Conservation (phyloP, 345 rosid genomes). For the Pistacia atlantica region DNA sequence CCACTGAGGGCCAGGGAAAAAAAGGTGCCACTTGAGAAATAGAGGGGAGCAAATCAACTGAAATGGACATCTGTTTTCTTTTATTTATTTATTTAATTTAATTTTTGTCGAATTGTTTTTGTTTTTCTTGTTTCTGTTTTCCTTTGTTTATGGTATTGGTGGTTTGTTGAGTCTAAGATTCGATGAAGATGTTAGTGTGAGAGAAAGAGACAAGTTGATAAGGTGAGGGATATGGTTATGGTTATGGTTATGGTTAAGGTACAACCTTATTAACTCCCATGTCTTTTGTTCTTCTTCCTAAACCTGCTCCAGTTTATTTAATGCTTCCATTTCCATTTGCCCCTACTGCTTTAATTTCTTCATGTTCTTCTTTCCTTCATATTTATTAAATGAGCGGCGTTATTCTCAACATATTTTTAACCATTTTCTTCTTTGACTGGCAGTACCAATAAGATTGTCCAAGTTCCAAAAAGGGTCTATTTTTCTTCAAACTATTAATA, state of each 20-base stretch:
- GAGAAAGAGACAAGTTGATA: neutral
- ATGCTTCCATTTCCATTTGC: neutral
- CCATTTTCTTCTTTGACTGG: too few species aligned
- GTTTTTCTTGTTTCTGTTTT: neutral
- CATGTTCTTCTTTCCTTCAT: conserved; percentile 4
- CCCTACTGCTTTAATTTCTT: neutral
- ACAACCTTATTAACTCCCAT: neutral
- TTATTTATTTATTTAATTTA: neutral
- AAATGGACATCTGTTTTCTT: conserved; percentile 8
- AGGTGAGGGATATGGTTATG: neutral
- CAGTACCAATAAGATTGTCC: too few species aligned
- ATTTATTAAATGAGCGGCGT: conserved; percentile 1
- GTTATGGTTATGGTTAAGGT: neutral
- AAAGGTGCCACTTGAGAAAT: conserved; percentile 22
- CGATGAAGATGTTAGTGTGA: conserved; percentile 3
- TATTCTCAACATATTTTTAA: too few species aligned
- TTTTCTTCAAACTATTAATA: too few species aligned
- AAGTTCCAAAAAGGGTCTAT: too few species aligned
- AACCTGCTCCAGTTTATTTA: too few species aligned
- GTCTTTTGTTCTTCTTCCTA: neutral
- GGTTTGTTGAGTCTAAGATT: neutral
- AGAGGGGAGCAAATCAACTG: conserved; percentile 8
- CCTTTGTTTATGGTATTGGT: neutral
- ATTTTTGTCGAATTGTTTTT: neutral
- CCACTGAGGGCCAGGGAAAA: conserved; percentile 12